Conservation (phyloP, 2,329 filamentous ascomycete species). For the Moelleriella libera region DNA sequence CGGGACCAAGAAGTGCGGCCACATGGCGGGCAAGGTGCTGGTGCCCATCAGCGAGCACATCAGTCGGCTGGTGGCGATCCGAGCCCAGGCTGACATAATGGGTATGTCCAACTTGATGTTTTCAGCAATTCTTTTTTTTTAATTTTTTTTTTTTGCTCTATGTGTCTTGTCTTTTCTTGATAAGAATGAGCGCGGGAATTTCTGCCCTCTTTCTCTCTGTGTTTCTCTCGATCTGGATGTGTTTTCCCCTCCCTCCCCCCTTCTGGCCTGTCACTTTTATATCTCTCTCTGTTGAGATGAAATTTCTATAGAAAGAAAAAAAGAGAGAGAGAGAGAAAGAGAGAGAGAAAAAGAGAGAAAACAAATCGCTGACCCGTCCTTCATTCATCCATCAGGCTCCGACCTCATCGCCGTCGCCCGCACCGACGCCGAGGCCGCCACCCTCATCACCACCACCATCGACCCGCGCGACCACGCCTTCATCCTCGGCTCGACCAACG, state of each 20-base stretch:
- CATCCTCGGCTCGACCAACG: constrained; percentile 82
- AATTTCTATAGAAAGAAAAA: too few relatives aligned
- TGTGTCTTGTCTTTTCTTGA: background rate
- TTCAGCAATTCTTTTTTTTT: background rate
- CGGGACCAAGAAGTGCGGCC: constrained; percentile 97
- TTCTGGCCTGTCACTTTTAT: too few relatives aligned
- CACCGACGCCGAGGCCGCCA: constrained; percentile 95
- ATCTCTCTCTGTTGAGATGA: too few relatives aligned
- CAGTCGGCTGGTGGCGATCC: constrained; percentile 90
- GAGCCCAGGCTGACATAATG: constrained; percentile 98
- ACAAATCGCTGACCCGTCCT: background rate
- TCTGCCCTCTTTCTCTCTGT: background rate
- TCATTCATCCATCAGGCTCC: constrained; percentile 32
- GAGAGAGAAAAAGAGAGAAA: too few relatives aligned
- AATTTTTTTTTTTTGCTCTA: background rate
- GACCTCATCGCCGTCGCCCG: constrained; percentile 85
- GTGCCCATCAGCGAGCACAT: constrained; percentile 97
- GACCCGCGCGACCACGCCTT: constrained; percentile 91
- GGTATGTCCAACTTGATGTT: constrained; percentile 30
- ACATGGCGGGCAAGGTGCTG: constrained; percentile 97
- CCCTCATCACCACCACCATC: constrained; percentile 91
- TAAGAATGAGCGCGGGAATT: too few relatives aligned
- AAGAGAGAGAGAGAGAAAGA: too few relatives aligned
- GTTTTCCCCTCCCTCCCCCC: too few relatives aligned
- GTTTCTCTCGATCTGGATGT: background rate